Conservation (phyloP, 2,329 filamentous ascomycete genomes). For the Gyromitra esculenta region DNA sequence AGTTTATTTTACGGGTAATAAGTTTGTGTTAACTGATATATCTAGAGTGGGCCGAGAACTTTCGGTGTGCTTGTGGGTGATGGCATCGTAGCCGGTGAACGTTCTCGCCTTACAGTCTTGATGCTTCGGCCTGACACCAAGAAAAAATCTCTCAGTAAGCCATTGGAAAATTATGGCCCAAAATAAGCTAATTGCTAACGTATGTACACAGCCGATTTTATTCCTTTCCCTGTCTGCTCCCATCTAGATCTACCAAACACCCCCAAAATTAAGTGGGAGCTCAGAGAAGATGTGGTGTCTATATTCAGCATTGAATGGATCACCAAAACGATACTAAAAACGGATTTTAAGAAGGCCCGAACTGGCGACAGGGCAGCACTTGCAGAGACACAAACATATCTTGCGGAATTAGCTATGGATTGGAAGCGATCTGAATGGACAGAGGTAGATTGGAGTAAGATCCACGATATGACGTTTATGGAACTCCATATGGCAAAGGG, state of each 20-base stretch:
- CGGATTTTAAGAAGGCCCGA: conserved; percentile 62
- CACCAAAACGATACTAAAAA: conserved; percentile 72
- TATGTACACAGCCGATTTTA: conserved; percentile 74
- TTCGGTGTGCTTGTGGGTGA: conserved; percentile 60
- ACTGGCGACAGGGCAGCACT: conserved; percentile 63
- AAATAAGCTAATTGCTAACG: conserved; percentile 19
- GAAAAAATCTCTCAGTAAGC: conserved; percentile 52
- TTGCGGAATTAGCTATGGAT: conserved; percentile 74
- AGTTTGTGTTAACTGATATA: conserved; percentile 15
- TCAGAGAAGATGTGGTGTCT: conserved; percentile 70
- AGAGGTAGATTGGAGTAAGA: conserved; percentile 81
- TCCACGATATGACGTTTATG: conserved; percentile 83
- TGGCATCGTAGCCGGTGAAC: conserved; percentile 75
- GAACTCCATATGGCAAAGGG: conserved; percentile 79
- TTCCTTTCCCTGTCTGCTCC: conserved; percentile 82
- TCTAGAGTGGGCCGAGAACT: conserved; percentile 52
- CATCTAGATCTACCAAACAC: conserved; percentile 73
- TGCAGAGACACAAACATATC: conserved; percentile 72
- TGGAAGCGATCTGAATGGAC: conserved; percentile 83
- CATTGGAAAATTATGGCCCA: background rate
- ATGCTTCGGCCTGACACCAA: conserved; percentile 53
- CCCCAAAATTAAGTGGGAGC: conserved; percentile 72
- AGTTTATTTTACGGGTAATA: conserved; percentile 61
- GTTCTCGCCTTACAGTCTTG: conserved; percentile 54
- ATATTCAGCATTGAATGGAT: conserved; percentile 85